Percentiles rank a stretch among this genome's conserved stretches.
These are phyloP conservation scores for Capsicum pubescens DNA, from an alignment of 257 asterid species.

Conservation along the genomic window DNA sequence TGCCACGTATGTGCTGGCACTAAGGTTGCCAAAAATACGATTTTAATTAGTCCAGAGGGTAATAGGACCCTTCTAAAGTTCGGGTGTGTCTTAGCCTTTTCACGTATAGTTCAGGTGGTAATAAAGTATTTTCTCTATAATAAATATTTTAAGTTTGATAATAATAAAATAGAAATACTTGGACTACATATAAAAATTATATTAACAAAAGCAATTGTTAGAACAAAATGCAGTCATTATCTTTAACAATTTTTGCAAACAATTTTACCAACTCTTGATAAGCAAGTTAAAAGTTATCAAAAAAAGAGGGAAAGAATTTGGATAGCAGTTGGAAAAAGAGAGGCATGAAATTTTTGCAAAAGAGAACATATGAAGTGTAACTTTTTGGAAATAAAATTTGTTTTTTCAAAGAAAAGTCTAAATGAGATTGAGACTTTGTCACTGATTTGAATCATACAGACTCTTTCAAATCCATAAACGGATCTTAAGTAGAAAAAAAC, in stretches of 20 bases:
- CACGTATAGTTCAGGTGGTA: too few species aligned
- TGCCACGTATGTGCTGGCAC: too few species aligned
- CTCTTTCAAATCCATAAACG: too few species aligned
- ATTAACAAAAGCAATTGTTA: not conserved
- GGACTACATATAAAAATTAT: not conserved
- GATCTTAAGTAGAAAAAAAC: too few species aligned
- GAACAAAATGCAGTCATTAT: not conserved
- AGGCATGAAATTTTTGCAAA: not conserved
- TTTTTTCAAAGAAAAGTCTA: not conserved
- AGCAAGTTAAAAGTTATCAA: not conserved
- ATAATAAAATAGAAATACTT: not conserved
- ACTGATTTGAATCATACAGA: too few species aligned
- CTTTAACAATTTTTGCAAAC: not conserved
- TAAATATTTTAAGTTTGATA: not conserved
- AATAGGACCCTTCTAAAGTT: too few species aligned
- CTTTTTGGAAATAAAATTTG: not conserved
- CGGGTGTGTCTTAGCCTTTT: too few species aligned
- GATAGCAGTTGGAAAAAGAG: not conserved
- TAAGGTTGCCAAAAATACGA: too few species aligned
- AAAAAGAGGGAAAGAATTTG: not conserved
- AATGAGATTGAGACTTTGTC: not conserved
- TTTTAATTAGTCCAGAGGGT: too few species aligned
- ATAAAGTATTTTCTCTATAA: not conserved
- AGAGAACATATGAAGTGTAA: not conserved
- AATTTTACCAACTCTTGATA: not conserved